Percentiles rank a stretch among this genome's conserved stretches.
phyloP scores from a whole-genome alignment of 2,329 filamentous ascomycete species.

The Colletotrichum nymphaeae region DNA sequence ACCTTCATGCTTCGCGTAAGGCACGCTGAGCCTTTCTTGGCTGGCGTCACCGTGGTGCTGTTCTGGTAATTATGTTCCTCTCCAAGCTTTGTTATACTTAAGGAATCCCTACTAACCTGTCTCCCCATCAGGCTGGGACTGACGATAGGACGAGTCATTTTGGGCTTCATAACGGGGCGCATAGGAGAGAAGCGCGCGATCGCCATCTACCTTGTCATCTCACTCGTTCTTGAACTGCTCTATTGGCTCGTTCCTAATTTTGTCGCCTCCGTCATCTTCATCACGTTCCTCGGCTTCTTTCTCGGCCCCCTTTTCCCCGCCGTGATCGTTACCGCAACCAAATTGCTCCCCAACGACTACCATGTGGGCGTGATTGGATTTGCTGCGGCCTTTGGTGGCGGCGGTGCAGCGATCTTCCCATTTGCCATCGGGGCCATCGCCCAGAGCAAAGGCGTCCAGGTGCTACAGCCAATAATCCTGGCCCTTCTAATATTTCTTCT shows the following conservation, averaged over 20 bases:
- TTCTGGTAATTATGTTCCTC: slow-evolving; percentile 69
- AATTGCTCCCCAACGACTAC: slow-evolving; percentile 76
- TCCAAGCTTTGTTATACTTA: no score
- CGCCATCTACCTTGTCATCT: slow-evolving; percentile 70
- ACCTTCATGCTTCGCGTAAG: slow-evolving; percentile 88
- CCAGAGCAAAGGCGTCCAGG: slow-evolving; percentile 64
- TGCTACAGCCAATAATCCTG: slow-evolving; percentile 67
- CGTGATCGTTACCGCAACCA: slow-evolving; percentile 78
- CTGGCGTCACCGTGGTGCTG: slow-evolving; percentile 80
- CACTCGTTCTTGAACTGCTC: slow-evolving; percentile 74
- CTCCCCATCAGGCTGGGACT: slow-evolving; percentile 66
- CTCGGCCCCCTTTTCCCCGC: slow-evolving; percentile 84
- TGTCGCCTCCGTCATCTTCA: slow-evolving; percentile 77
- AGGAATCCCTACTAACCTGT: neutral
- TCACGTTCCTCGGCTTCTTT: slow-evolving; percentile 81
- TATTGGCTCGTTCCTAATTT: slow-evolving; percentile 88
- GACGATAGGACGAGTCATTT: slow-evolving; percentile 76
- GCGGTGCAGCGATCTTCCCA: slow-evolving; percentile 75
- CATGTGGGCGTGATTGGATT: slow-evolving; percentile 88
- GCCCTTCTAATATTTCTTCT: slow-evolving; percentile 58
- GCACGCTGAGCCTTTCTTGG: slow-evolving; percentile 74
- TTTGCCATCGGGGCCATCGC: slow-evolving; percentile 78
- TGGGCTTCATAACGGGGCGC: slow-evolving; percentile 81
- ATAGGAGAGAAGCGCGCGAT: slow-evolving; percentile 79
- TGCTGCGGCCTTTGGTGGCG: slow-evolving; percentile 80